Conservation (phyloP, 2,329 filamentous ascomycete species). For the Nemania sp. region DNA sequence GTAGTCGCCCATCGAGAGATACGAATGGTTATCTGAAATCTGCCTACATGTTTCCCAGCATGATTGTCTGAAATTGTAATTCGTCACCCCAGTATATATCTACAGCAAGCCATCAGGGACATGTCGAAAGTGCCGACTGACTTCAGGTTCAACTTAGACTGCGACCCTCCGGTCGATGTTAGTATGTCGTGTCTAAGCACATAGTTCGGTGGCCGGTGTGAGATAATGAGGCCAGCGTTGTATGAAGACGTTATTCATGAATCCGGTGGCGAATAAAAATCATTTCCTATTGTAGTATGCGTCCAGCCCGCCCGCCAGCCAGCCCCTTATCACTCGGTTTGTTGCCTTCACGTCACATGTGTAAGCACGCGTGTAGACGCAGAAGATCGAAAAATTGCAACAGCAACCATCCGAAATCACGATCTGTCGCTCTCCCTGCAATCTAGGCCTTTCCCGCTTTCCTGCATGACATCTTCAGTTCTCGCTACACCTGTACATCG, state of each 20-base stretch:
- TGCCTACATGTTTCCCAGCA: not conserved
- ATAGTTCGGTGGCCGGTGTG: not conserved
- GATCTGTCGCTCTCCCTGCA: constrained; percentile 17
- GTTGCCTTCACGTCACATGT: not conserved
- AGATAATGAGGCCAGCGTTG: not conserved
- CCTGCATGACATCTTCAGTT: too few species aligned
- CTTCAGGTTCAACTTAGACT: not conserved
- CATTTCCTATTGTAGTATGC: not conserved
- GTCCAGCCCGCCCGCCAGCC: not conserved
- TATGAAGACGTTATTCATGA: too few species aligned
- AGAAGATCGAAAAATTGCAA: constrained; percentile 10
- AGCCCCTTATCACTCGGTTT: not conserved
- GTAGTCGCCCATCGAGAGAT: not conserved
- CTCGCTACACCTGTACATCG: too few species aligned
- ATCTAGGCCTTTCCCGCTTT: not conserved
- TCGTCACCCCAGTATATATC: constrained; percentile 3
- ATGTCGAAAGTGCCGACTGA: constrained; percentile 6
- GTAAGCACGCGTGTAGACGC: not conserved
- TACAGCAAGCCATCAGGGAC: constrained; percentile 14
- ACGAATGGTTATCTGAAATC: not conserved
- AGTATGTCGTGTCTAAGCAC: not conserved
- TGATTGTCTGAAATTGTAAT: not conserved
- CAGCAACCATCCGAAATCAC: constrained; percentile 24
- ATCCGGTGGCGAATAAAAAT: too few species aligned
- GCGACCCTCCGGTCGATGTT: not conserved